phyloP scores from a whole-genome alignment of 2,329 filamentous ascomycete genomes.

The Trichoderma sp. region DNA sequence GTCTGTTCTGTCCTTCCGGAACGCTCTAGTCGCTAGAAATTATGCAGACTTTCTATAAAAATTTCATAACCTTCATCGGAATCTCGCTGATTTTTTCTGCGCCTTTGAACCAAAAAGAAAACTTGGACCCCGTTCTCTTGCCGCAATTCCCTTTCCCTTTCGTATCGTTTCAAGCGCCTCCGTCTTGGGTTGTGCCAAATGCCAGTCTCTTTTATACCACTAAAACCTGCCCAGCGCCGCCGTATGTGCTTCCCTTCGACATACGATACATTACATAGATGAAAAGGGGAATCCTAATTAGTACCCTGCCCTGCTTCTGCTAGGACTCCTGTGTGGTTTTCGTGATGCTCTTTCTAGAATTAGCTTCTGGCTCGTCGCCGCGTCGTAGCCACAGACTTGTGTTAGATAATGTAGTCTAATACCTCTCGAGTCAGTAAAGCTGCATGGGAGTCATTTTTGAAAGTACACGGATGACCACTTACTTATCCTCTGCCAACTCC shows the following conservation, averaged over 20 bases:
- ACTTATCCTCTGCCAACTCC: slow-evolving; percentile 75
- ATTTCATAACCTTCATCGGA: slow-evolving; percentile 4
- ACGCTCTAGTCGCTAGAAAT: slow-evolving; percentile 6
- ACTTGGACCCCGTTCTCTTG: neutral
- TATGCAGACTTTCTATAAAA: slow-evolving; percentile 1
- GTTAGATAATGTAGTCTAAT: slow-evolving; percentile 50
- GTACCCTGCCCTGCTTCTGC: slow-evolving; percentile 23
- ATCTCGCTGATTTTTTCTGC: slow-evolving; percentile 3
- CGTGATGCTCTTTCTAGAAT: slow-evolving; percentile 41
- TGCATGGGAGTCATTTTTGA: too few species aligned
- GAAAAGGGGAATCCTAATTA: neutral
- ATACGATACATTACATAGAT: slow-evolving; percentile 2
- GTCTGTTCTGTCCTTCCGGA: neutral
- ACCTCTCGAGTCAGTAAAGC: slow-evolving; percentile 24
- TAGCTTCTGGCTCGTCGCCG: slow-evolving; percentile 47
- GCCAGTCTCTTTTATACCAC: neutral
- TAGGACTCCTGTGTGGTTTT: slow-evolving; percentile 29
- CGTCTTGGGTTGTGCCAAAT: slow-evolving; percentile 5
- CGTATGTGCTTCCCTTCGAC: neutral
- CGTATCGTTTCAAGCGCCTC: neutral
- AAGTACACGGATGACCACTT: slow-evolving; percentile 35
- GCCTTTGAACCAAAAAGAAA: slow-evolving; percentile 2
- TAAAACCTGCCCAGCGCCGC: neutral
- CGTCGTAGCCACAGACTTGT: slow-evolving; percentile 52
- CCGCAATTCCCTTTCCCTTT: neutral